Evolutionary conservation across 805 yeast genomes (phyloP).

Genomic region (Tanozyma kutaoensis): DNA sequence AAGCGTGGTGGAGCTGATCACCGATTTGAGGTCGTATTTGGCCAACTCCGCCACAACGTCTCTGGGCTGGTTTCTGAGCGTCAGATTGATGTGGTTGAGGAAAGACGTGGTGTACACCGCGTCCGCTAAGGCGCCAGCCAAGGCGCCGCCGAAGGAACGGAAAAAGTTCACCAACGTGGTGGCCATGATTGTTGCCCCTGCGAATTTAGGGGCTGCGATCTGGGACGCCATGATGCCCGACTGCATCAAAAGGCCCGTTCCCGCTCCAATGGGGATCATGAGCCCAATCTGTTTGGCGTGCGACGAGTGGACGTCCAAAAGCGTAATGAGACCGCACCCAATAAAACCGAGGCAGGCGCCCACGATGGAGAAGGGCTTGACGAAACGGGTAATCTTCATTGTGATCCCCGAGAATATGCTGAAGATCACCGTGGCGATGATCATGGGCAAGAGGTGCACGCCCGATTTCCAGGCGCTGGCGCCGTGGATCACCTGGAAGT

Average conservation of each 20-base stretch:
- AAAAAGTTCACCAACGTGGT: slow-evolving; percentile 31
- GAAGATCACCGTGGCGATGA: slow-evolving; percentile 23
- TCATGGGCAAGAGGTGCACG: slow-evolving; percentile 27
- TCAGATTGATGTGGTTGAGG: slow-evolving; percentile 3
- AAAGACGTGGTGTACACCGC: slow-evolving; percentile 20
- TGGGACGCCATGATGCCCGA: slow-evolving; percentile 31
- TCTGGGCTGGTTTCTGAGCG: slow-evolving; percentile 2
- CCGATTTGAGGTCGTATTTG: slow-evolving; percentile 4
- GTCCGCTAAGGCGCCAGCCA: slow-evolving; percentile 29
- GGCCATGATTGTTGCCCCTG: slow-evolving; percentile 36
- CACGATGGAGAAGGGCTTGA: slow-evolving; percentile 26
- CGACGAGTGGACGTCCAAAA: slow-evolving; percentile 26
- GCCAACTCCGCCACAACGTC: slow-evolving; percentile 9
- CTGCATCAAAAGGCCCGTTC: slow-evolving; percentile 35
- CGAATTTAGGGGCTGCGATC: slow-evolving; percentile 34
- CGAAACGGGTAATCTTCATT: slow-evolving; percentile 22
- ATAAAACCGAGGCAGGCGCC: slow-evolving; percentile 23
- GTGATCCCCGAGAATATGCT: slow-evolving; percentile 24
- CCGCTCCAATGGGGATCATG: slow-evolving; percentile 32
- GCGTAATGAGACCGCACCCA: slow-evolving; percentile 30
- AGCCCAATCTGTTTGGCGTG: slow-evolving; percentile 26
- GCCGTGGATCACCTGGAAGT: slow-evolving; percentile 35
- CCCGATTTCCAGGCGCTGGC: slow-evolving; percentile 32
- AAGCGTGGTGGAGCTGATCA: slow-evolving; percentile 6
- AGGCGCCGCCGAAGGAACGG: slow-evolving; percentile 32